Percentiles rank a stretch among this genome's conserved stretches.
These are phyloP conservation scores for Umbelopsis isabellina DNA, from an alignment of 192 early-diverging fungal genomes.

Conservation along the genomic window DNA sequence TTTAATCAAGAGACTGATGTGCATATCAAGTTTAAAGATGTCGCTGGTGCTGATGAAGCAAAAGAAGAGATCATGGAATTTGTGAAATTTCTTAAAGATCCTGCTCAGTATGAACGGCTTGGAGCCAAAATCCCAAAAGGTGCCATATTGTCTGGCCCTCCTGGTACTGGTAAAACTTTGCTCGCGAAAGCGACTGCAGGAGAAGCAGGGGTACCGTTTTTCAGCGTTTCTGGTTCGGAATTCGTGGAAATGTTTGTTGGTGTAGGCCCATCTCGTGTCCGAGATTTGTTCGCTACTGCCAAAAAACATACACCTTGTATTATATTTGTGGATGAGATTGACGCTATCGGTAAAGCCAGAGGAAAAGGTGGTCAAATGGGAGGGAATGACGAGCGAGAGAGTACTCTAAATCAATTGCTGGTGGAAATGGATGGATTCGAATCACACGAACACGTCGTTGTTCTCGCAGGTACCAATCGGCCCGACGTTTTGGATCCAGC, in stretches of 20 bases:
- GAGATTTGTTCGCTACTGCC: constrained; percentile 96
- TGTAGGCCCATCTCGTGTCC: constrained; percentile 90
- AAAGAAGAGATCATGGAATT: constrained; percentile 99
- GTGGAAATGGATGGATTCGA: constrained; percentile 99
- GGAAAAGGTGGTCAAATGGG: constrained; percentile 85
- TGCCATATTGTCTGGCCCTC: constrained; percentile 90
- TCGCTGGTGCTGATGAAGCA: constrained; percentile 98
- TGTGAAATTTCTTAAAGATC: constrained; percentile 99
- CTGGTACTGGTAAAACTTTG: constrained; percentile 98
- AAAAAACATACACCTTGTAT: constrained; percentile 98
- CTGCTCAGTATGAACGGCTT: constrained; percentile 84
- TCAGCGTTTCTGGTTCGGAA: constrained; percentile 98
- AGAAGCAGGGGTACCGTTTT: constrained; percentile 96
- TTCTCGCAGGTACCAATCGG: constrained; percentile 97
- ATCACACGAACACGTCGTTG: constrained; percentile 87
- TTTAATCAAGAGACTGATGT: constrained; percentile 98
- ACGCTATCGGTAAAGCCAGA: constrained; percentile 98
- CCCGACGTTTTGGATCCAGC: constrained; percentile 97
- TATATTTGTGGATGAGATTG: constrained; percentile 99
- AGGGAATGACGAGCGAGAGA: constrained; percentile 98
- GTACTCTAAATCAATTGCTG: constrained; percentile 94
- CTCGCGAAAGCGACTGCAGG: constrained; percentile 99
- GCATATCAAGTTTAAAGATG: constrained; percentile 98
- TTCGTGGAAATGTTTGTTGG: constrained; percentile 99
- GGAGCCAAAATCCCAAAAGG: constrained; percentile 99